phyloP scores from a whole-genome alignment of 495 filamentous ascomycete species.

The Penicillium soppii region DNA sequence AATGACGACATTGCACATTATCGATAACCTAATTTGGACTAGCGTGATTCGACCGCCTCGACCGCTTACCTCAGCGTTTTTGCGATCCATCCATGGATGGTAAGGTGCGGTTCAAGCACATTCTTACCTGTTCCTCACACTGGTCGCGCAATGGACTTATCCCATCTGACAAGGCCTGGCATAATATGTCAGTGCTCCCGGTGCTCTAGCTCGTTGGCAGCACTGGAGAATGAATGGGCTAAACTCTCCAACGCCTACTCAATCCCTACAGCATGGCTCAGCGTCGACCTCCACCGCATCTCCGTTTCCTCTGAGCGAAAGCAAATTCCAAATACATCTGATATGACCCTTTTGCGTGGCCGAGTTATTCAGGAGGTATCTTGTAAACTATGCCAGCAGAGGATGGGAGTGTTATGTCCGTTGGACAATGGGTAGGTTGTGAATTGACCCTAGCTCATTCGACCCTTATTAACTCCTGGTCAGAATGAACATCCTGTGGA shows the following conservation, averaged over 20 bases:
- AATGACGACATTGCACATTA: conserved; percentile 16
- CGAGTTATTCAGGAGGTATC: conserved; percentile 42
- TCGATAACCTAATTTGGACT: conserved; percentile 13
- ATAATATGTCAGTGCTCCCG: conserved; percentile 43
- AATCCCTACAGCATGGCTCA: conserved; percentile 43
- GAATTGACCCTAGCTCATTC: not conserved
- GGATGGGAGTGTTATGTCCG: conserved; percentile 37
- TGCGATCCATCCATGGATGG: no score
- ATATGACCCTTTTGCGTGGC: conserved; percentile 39
- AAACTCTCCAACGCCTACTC: conserved; percentile 44
- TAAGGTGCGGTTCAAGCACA: conserved; percentile 4
- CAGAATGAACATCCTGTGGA: conserved; percentile 47
- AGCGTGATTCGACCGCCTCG: conserved; percentile 11
- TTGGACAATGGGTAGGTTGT: conserved; percentile 43
- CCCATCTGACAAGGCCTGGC: conserved; percentile 39
- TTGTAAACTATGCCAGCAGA: conserved; percentile 48
- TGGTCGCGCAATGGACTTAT: conserved; percentile 35
- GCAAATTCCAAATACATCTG: conserved; percentile 42
- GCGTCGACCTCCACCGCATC: conserved; percentile 44
- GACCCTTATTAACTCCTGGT: conserved; percentile 6
- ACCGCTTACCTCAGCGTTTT: conserved; percentile 22
- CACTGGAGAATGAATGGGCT: conserved; percentile 50
- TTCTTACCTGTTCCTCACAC: not conserved
- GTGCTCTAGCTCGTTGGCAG: conserved; percentile 48
- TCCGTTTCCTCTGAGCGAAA: conserved; percentile 42